Conservation (phyloP, 371 early-diverging fungal species). For the Amoeboaphelidium protococcarum region DNA sequence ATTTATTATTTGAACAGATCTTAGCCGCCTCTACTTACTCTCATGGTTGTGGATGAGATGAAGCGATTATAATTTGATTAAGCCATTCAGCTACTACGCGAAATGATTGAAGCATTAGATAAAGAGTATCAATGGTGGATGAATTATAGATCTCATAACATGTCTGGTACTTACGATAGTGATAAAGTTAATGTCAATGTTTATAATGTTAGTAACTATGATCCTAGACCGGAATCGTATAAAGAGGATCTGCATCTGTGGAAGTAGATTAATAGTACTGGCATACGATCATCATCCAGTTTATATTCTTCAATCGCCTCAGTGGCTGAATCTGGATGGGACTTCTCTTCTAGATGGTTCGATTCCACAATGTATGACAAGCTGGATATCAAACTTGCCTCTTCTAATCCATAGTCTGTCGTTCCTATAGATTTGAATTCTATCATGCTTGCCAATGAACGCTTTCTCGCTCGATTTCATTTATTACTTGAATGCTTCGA, state of each 20-base stretch:
- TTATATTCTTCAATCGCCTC: constrained; percentile 19
- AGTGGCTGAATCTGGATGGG: constrained; percentile 74
- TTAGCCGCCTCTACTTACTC: constrained; percentile 56
- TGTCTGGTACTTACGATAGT: constrained; percentile 1
- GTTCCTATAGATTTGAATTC: constrained; percentile 73
- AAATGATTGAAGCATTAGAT: constrained; percentile 22
- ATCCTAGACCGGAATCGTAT: constrained; percentile 56
- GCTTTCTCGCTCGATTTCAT: constrained; percentile 23
- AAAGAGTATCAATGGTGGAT: constrained; percentile 43
- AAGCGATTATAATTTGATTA: constrained; percentile 37
- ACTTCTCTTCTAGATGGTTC: constrained; percentile 51
- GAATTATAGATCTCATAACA: constrained; percentile 26
- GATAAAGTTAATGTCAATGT: constrained; percentile 24
- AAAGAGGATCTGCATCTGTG: constrained; percentile 35
- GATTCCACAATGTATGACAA: too few relatives aligned
- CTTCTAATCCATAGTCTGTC: too few relatives aligned
- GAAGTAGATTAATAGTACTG: too few relatives aligned
- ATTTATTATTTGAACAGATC: constrained; percentile 62
- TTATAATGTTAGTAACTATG: constrained; percentile 22
- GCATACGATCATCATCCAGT: constrained; percentile 5
- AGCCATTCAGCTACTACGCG: constrained; percentile 18
- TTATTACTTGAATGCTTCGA: too few relatives aligned
- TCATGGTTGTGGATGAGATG: constrained; percentile 34
- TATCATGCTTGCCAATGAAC: constrained; percentile 41
- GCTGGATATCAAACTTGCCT: too few relatives aligned